Evolutionary conservation across 176 grass and related monocot genomes (phyloP).

Genomic region (Musa acuminata): DNA sequence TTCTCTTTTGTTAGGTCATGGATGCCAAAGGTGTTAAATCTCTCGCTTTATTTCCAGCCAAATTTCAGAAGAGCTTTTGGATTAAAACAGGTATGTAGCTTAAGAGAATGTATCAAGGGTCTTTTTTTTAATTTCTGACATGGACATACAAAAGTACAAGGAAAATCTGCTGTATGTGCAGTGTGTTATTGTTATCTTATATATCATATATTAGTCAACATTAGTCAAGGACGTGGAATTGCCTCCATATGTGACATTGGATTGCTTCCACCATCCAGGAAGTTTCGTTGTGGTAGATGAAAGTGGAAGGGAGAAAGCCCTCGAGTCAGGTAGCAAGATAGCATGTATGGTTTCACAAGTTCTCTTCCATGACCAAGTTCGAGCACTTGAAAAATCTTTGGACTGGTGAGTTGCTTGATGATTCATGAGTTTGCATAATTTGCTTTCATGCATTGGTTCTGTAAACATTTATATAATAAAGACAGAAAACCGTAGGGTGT

Average conservation of each 20-base stretch:
- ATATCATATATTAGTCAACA: background rate
- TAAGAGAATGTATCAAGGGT: background rate
- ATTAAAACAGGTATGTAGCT: slow-evolving; percentile 63
- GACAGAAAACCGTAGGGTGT: no score
- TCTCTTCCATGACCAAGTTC: slow-evolving; percentile 72
- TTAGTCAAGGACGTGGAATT: no score
- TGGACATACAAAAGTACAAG: background rate
- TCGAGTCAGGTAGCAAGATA: slow-evolving; percentile 86
- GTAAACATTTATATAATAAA: no score
- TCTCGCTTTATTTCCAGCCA: slow-evolving; percentile 81
- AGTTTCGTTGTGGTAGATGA: slow-evolving; percentile 76
- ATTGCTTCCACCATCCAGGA: slow-evolving; percentile 31
- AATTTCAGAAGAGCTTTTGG: slow-evolving; percentile 96
- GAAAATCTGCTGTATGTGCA: background rate
- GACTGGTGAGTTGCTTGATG: slow-evolving; percentile 35
- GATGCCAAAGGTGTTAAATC: slow-evolving; percentile 61
- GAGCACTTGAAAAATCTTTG: slow-evolving; percentile 46
- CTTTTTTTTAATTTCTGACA: background rate
- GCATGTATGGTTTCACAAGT: slow-evolving; percentile 66
- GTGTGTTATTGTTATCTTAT: background rate
- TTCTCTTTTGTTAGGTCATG: slow-evolving; percentile 49
- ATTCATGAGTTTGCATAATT: background rate
- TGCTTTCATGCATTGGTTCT: no score
- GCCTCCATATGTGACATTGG: background rate
- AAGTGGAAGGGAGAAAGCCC: slow-evolving; percentile 62